A percentile compares a stretch with the other conserved stretches of the same genome.
phyloP scores from a whole-genome alignment of 495 filamentous ascomycete genomes.

The Tuber umbilicatum region DNA sequence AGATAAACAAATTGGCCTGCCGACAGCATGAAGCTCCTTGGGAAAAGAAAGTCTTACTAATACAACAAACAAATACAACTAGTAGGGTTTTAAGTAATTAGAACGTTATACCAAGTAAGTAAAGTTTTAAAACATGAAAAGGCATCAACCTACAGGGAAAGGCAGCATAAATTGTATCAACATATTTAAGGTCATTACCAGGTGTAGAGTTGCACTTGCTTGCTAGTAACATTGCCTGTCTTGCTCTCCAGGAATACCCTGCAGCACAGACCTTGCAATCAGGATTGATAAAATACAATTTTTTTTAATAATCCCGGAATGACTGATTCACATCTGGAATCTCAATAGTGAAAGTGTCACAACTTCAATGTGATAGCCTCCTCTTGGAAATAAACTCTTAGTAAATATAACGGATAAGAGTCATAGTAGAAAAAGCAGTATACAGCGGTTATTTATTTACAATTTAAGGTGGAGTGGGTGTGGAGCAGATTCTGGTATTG shows the following conservation, averaged over 20 bases:
- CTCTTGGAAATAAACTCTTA: conserved; percentile 27
- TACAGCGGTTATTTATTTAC: conserved; percentile 18
- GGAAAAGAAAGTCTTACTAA: conserved; percentile 52
- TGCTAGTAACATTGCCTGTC: conserved; percentile 47
- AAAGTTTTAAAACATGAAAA: not conserved
- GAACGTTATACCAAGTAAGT: not conserved
- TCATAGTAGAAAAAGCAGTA: not conserved
- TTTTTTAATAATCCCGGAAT: no score
- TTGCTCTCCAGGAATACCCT: conserved; percentile 60
- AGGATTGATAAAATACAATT: conserved; percentile 44
- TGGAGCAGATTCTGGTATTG: conserved; percentile 11
- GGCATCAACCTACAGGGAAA: conserved; percentile 29
- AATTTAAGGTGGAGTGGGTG: conserved; percentile 12
- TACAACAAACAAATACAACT: conserved; percentile 48
- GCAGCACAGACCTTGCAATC: conserved; percentile 46
- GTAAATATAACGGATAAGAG: conserved; percentile 24
- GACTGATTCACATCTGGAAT: conserved; percentile 45
- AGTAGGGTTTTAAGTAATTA: conserved; percentile 43
- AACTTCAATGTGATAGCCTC: conserved; percentile 42
- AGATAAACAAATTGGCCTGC: conserved; percentile 52
- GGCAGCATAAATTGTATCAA: conserved; percentile 31
- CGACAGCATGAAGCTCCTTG: conserved; percentile 50
- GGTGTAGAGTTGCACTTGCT: conserved; percentile 32
- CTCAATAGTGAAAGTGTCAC: conserved; percentile 33
- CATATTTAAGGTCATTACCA: conserved; percentile 18